A percentile compares a stretch with the other conserved stretches of the same genome.
Evolutionary conservation across 306 rosid species (phyloP).

Genomic region (Prunus padus): DNA sequence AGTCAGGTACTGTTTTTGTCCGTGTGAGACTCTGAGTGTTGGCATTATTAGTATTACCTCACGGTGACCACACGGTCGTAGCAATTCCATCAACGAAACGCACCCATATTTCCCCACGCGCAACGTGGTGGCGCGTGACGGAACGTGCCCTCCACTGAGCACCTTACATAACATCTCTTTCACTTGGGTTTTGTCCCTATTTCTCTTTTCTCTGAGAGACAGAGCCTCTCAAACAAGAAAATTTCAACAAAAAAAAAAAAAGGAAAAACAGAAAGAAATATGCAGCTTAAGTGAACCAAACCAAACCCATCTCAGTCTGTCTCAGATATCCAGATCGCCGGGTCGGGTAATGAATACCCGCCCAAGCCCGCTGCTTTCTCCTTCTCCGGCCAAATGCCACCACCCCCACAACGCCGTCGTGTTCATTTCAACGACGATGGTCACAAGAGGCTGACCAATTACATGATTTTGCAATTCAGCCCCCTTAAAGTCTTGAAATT

Average conservation of each 20-base stretch:
- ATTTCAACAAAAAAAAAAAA: no score
- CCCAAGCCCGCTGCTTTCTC: constrained; percentile 18
- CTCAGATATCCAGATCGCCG: constrained; percentile 28
- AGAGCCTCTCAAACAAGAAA: constrained; percentile 6
- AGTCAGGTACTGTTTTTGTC: constrained; percentile 29
- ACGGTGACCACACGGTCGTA: constrained; percentile 9
- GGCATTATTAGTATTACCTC: neutral
- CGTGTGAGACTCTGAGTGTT: constrained; percentile 42
- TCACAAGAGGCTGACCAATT: constrained; percentile 1
- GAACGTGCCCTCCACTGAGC: constrained; percentile 28
- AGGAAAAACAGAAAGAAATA: neutral
- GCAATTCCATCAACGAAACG: constrained; percentile 27
- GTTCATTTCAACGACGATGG: neutral
- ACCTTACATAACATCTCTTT: constrained; percentile 12
- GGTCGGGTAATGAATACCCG: constrained; percentile 57
- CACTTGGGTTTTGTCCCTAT: neutral
- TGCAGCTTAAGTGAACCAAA: constrained; percentile 17
- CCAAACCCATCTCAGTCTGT: constrained; percentile 9
- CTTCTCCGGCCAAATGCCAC: constrained; percentile 40
- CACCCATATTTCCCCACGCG: constrained; percentile 45
- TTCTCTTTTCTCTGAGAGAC: constrained; percentile 18
- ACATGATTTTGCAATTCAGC: constrained; percentile 5
- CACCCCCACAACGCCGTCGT: constrained; percentile 17
- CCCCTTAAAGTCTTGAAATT: neutral
- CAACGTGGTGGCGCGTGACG: constrained; percentile 28